These are phyloP conservation scores for Lodderomyces margitis DNA, from an alignment of 1,139 yeast species.

Conservation along the genomic window DNA sequence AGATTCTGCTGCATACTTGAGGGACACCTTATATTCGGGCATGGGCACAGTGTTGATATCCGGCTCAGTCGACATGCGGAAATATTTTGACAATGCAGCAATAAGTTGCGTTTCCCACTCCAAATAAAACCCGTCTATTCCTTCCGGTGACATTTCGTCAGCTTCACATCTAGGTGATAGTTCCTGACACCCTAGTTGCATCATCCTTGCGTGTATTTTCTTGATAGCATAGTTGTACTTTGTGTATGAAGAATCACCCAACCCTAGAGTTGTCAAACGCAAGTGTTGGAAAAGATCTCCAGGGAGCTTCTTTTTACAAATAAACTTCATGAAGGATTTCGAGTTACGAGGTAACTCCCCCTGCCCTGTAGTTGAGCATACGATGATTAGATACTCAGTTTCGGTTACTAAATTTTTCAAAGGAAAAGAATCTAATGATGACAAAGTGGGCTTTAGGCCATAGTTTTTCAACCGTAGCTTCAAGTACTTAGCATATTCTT, in stretches of 20 bases:
- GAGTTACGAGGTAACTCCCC: slow-evolving; percentile 89
- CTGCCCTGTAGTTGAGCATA: slow-evolving; percentile 93
- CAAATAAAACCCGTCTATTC: slow-evolving; percentile 72
- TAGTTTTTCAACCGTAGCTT: slow-evolving; percentile 55
- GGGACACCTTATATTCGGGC: slow-evolving; percentile 17
- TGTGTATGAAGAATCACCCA: slow-evolving; percentile 95
- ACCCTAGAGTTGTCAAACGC: slow-evolving; percentile 71
- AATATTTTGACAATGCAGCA: slow-evolving; percentile 27
- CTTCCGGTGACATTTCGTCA: slow-evolving; percentile 80
- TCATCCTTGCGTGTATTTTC: slow-evolving; percentile 73
- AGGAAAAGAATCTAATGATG: slow-evolving; percentile 64
- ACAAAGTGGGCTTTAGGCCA: slow-evolving; percentile 50
- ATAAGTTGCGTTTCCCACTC: slow-evolving; percentile 68
- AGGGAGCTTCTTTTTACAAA: slow-evolving; percentile 70
- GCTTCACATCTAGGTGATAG: slow-evolving; percentile 78
- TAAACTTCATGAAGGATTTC: slow-evolving; percentile 66
- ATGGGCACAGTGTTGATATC: slow-evolving; percentile 19
- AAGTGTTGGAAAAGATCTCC: slow-evolving; percentile 59
- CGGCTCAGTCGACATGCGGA: slow-evolving; percentile 5
- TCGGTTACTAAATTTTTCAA: slow-evolving; percentile 48
- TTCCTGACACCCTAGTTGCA: slow-evolving; percentile 80
- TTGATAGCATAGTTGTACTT: slow-evolving; percentile 82
- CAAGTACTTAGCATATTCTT: slow-evolving; percentile 75
- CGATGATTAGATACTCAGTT: slow-evolving; percentile 53
- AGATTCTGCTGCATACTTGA: not conserved